Conservation (phyloP, 1,284 basidiomycete species). For the Melampsora americana region DNA sequence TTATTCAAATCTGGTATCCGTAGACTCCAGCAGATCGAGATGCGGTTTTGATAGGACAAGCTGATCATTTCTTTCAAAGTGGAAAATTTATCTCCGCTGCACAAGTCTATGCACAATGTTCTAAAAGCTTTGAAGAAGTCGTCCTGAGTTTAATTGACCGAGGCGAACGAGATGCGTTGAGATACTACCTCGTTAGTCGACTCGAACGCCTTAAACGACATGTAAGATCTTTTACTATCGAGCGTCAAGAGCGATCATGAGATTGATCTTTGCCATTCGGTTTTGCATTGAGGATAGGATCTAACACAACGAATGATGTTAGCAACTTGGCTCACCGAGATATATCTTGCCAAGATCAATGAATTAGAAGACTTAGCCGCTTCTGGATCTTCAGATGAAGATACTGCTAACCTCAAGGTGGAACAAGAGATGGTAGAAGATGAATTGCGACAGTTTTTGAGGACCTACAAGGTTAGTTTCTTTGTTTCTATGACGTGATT, state of each 20-base stretch:
- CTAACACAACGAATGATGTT: constrained; percentile 93
- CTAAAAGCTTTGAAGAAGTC: constrained; percentile 86
- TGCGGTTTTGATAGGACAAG: constrained; percentile 77
- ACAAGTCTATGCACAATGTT: constrained; percentile 83
- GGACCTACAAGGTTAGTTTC: constrained; percentile 75
- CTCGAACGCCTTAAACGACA: constrained; percentile 76
- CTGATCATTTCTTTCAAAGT: constrained; percentile 74
- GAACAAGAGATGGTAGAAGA: constrained; percentile 84
- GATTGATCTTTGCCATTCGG: background rate
- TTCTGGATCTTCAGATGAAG: constrained; percentile 57
- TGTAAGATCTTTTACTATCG: constrained; percentile 57
- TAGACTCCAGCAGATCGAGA: constrained; percentile 82
- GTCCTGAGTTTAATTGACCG: constrained; percentile 83
- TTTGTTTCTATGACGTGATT: background rate
- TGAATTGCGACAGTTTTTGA: constrained; percentile 84
- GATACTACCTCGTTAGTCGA: constrained; percentile 83
- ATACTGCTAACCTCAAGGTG: constrained; percentile 77
- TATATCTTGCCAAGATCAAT: constrained; percentile 93
- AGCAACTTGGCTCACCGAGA: constrained; percentile 96
- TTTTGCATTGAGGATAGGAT: constrained; percentile 61
- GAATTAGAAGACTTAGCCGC: constrained; percentile 77
- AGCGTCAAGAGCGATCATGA: background rate
- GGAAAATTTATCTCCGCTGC: constrained; percentile 86
- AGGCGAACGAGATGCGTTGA: constrained; percentile 83
- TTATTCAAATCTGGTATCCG: constrained; percentile 34